Evolutionary conservation across 1,284 basidiomycete genomes (phyloP).

Genomic region (Inonotus obliquus): DNA sequence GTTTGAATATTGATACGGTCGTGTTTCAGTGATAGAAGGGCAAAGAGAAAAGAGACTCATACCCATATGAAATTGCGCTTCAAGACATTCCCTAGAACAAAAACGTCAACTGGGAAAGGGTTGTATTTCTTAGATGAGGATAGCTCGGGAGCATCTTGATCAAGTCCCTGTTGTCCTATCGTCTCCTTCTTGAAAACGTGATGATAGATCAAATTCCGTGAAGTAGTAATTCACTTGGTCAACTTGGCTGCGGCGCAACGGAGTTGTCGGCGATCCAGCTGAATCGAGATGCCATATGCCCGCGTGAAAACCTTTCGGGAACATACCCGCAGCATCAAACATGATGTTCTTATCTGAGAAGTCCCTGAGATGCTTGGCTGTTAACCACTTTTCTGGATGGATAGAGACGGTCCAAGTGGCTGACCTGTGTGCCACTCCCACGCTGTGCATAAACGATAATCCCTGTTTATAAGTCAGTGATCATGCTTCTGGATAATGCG

Average conservation of each 20-base stretch:
- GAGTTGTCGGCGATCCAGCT: background rate
- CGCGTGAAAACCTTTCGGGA: conserved; percentile 27
- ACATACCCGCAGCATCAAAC: conserved; percentile 28
- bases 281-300: conserved; percentile 6
- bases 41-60: too few relatives aligned
- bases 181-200: background rate
- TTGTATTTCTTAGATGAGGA: too few relatives aligned
- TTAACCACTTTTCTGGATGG: background rate
- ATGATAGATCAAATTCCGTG: conserved; percentile 17
- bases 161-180: background rate
- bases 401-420: background rate
- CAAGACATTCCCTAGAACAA: conserved; percentile 15
- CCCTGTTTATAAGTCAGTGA: background rate
- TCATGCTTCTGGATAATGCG: too few relatives aligned
- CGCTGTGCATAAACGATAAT: background rate
- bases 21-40: too few relatives aligned
- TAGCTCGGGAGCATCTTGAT: background rate
- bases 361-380: conserved; percentile 22
- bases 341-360: conserved; percentile 26
- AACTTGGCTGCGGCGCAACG: conserved; percentile 8
- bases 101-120: conserved; percentile 15
- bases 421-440: conserved; percentile 10
- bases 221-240: conserved; percentile 14
- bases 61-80: too few relatives aligned
- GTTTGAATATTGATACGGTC: conserved; percentile 6